Evolutionary conservation across 805 yeast species (phyloP), one percentile per base, ranked within the genome.

Genomic region (Wickerhamomyces xylosicus): DNA sequence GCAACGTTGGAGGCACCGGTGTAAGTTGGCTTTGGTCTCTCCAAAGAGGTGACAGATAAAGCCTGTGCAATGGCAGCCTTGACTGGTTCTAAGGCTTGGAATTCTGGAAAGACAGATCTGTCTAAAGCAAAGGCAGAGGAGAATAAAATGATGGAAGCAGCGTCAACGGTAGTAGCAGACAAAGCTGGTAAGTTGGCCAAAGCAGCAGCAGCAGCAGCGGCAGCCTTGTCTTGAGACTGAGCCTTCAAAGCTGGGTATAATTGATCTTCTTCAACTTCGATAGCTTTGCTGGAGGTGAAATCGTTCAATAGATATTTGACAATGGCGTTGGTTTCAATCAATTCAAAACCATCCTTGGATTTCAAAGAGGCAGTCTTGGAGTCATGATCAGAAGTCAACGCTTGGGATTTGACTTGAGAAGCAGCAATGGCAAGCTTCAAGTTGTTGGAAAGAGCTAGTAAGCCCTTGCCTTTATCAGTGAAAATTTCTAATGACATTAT

Each of bases 291-390:
- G 9, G 38, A 48, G 5, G 58, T 40, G 44, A 75, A 78, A 45
- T 75, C 77, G 18, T 63, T 57, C 31, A 74, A 63, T 44, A 78
- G 60, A 50, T 75, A 82, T 56, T 77, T 76, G 44, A 81, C 78
- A 38, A 81, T 76, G 17, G 92, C 77, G 53, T 81, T 79, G 17
- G 85, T 66, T 56, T 81, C 85, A 41, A 66, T 59, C 44, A 82
- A 64, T 47, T 69, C 72, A 25, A 61, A 54, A n/a, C 49, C 51
- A 19, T 48, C 43, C 4, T 36, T n/a, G 14, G 29, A 25, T 37
- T 44, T 50, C 22, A 48, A 37, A 1, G 16, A n/a, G 13, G 5
- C 21, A 18, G 10, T 25, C 16, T 10, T 46, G 53, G 19, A 19
- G 49, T 50, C 52, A 37, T 45, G 47, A 13, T 57, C 61, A n/a